Conservation (phyloP, 345 rosid genomes). For the Ceriops tagal region DNA sequence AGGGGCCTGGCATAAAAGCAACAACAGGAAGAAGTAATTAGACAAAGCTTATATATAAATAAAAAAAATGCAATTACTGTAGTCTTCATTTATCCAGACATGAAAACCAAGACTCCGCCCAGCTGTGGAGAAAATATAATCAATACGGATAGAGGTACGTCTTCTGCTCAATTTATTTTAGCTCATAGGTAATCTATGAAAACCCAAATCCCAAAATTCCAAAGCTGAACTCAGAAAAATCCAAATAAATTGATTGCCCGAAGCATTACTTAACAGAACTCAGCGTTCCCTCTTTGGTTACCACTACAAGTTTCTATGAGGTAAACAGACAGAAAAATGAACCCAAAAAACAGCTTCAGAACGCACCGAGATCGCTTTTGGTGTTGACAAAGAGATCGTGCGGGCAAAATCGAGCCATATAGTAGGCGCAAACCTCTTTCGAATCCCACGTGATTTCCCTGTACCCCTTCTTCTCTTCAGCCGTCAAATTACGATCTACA, state of each 20-base stretch:
- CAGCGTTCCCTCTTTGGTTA: background rate
- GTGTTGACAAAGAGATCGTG: constrained; percentile 98
- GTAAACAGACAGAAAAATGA: background rate
- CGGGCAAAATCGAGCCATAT: constrained; percentile 97
- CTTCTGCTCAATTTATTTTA: no score
- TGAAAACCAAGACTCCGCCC: background rate
- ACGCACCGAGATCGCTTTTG: constrained; percentile 90
- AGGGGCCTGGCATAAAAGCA: constrained; percentile 54
- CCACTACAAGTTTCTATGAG: background rate
- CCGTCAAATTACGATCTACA: constrained; percentile 85
- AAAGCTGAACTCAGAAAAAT: background rate
- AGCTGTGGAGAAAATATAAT: no score
- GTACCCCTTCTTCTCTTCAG: constrained; percentile 76
- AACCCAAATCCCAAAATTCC: background rate
- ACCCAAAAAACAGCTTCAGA: background rate
- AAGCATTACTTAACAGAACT: no score
- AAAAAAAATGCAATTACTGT: constrained; percentile 10
- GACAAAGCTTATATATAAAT: background rate
- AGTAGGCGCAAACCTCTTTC: constrained; percentile 84
- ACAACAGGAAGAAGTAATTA: constrained; percentile 1
- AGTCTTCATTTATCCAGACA: background rate
- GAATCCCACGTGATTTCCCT: constrained; percentile 90
- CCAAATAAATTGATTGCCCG: no score
- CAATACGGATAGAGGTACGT: background rate
- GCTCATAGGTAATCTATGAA: background rate